Evolutionary conservation across 2,329 filamentous ascomycete species (phyloP).

Genomic region (Sporothrix brasiliensis): DNA sequence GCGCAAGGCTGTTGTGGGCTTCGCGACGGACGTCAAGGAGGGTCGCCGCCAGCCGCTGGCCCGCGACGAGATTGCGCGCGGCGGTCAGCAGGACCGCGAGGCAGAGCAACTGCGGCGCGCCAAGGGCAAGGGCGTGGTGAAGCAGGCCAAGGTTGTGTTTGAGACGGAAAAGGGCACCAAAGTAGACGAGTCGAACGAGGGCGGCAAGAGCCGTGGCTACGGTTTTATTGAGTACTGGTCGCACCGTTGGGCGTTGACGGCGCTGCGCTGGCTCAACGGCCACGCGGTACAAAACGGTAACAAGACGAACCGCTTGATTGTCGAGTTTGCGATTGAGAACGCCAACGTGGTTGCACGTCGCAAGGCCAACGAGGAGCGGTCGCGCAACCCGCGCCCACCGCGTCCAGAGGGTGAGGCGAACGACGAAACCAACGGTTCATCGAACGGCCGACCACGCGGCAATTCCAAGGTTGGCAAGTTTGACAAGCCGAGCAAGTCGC

Average conservation of each 20-base stretch:
- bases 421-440: slow-evolving; percentile 39
- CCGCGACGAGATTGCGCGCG: slow-evolving; percentile 84
- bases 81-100: slow-evolving; percentile 76
- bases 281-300: slow-evolving; percentile 64
- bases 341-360: slow-evolving; percentile 89
- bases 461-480: slow-evolving; percentile 26
- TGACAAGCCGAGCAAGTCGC: neutral
- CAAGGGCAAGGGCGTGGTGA: slow-evolving; percentile 84
- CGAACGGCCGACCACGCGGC: neutral
- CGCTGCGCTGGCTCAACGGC: slow-evolving; percentile 89
- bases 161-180: slow-evolving; percentile 86
- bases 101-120: slow-evolving; percentile 78
- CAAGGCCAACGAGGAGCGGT: slow-evolving; percentile 60
- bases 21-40: slow-evolving; percentile 83
- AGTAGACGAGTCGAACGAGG: slow-evolving; percentile 64
- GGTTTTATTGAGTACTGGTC: slow-evolving; percentile 97
- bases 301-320: slow-evolving; percentile 85
- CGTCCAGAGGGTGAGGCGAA: slow-evolving; percentile 41
- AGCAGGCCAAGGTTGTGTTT: slow-evolving; percentile 92
- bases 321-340: slow-evolving; percentile 98
- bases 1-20: slow-evolving; percentile 88
- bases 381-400: slow-evolving; percentile 36
- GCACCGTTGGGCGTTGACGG: slow-evolving; percentile 93
- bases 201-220: slow-evolving; percentile 85
- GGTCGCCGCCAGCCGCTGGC: slow-evolving; percentile 76